These are phyloP conservation scores for Penicillium sp. DNA, from an alignment of 2,329 filamentous ascomycete genomes.

Conservation along the genomic window DNA sequence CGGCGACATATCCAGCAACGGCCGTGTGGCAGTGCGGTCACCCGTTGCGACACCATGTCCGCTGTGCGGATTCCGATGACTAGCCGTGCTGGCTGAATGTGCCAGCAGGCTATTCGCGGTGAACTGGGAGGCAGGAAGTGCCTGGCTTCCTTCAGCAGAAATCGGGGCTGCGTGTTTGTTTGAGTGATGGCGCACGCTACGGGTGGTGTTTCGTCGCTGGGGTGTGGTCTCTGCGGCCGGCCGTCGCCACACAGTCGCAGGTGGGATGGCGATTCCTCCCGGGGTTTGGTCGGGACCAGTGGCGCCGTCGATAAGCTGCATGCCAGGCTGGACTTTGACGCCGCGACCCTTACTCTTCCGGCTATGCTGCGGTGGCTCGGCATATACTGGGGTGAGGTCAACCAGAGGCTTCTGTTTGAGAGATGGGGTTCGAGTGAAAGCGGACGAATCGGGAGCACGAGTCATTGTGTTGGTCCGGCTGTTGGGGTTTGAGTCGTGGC, in stretches of 20 bases:
- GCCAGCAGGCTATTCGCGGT: conserved; percentile 39
- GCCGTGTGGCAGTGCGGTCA: conserved; percentile 37
- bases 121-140: conserved; percentile 27
- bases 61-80: conserved; percentile 18
- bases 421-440: conserved; percentile 48
- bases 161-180: conserved; percentile 10
- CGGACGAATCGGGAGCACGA: conserved; percentile 24
- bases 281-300: conserved; percentile 39
- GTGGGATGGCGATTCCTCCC: conserved; percentile 35
- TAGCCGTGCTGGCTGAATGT: conserved; percentile 20
- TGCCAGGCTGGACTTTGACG: conserved; percentile 44
- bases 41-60: conserved; percentile 44
- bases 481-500: conserved; percentile 21
- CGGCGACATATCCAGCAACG: conserved; percentile 44
- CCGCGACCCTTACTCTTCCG: conserved; percentile 38
- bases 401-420: conserved; percentile 57
- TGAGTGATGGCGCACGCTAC: conserved; percentile 24
- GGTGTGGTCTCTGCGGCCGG: conserved; percentile 19
- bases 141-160: conserved; percentile 9
- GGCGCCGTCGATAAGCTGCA: conserved; percentile 42
- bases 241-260: conserved; percentile 41
- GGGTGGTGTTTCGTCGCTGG: conserved; percentile 33
- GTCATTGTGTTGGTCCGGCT: conserved; percentile 37
- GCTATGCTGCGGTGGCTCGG: conserved; percentile 55
- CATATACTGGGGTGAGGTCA: conserved; percentile 64